These are phyloP conservation scores for Amanita pseudoporphyria DNA, from an alignment of 768 basidiomycete species.

Conservation along the genomic window DNA sequence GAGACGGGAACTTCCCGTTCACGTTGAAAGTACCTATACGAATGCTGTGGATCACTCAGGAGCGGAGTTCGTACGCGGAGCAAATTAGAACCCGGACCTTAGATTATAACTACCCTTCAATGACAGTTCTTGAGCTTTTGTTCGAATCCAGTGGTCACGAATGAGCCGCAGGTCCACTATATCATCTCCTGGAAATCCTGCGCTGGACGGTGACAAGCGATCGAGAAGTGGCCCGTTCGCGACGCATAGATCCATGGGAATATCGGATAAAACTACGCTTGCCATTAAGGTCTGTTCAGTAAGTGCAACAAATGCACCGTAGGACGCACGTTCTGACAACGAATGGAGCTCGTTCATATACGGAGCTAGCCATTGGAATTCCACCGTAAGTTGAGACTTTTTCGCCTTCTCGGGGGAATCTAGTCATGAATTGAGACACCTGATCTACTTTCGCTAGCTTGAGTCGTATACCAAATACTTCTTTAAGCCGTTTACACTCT, in stretches of 20 bases:
- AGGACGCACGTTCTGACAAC: slow-evolving; percentile 3
- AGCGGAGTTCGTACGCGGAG: too few relatives aligned
- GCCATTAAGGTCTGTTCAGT: slow-evolving; percentile 1
- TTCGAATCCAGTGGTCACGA: slow-evolving; percentile 56
- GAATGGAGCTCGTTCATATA: slow-evolving; percentile 5
- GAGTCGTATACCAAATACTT: slow-evolving; percentile 32
- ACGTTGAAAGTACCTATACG: slow-evolving; percentile 81
- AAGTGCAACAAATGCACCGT: too few relatives aligned
- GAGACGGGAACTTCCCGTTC: slow-evolving; percentile 65
- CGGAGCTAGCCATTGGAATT: slow-evolving; percentile 4
- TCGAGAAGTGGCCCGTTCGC: slow-evolving; percentile 35
- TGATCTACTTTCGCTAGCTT: neutral
- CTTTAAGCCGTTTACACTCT: slow-evolving; percentile 50
- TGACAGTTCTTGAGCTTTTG: slow-evolving; percentile 27
- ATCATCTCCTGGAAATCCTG: slow-evolving; percentile 59
- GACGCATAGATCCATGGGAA: slow-evolving; percentile 48
- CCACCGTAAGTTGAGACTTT: slow-evolving; percentile 1
- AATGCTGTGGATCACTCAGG: slow-evolving; percentile 36
- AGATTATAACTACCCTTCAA: slow-evolving; percentile 22
- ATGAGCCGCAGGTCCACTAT: slow-evolving; percentile 44
- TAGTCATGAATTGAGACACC: neutral
- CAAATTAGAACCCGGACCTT: slow-evolving; percentile 14
- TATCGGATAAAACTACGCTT: slow-evolving; percentile 25
- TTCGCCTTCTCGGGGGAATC: slow-evolving; percentile 2
- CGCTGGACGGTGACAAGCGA: slow-evolving; percentile 49